Evolutionary conservation across 345 rosid genomes (phyloP).

Genomic region (Linum tenue): DNA sequence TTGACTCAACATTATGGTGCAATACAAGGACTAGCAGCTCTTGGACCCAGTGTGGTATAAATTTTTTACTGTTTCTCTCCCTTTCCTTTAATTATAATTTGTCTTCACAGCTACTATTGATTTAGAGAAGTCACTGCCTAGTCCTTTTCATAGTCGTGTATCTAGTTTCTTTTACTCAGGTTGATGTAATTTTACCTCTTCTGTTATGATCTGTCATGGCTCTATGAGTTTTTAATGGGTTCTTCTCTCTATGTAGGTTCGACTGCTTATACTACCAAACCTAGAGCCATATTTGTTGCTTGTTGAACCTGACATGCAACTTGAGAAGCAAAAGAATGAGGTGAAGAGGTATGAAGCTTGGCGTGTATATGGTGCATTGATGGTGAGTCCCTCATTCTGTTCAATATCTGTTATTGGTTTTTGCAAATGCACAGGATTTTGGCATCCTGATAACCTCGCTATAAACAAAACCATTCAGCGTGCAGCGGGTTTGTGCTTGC

Average conservation of each 20-base stretch:
- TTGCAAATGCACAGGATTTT: background rate
- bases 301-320: conserved; percentile 62
- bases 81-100: background rate
- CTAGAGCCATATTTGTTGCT: conserved; percentile 61
- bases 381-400: conserved; percentile 34
- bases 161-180: background rate
- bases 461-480: conserved; percentile 28
- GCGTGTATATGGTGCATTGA: conserved; percentile 74
- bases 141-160: background rate
- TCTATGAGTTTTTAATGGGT: conserved; percentile 2
- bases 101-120: background rate
- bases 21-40: conserved; percentile 72
- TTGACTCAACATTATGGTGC: conserved; percentile 89
- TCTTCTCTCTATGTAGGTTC: conserved; percentile 43
- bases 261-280: conserved; percentile 68
- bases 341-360: conserved; percentile 61
- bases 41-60: conserved; percentile 74
- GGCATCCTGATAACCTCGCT: conserved; percentile 12
- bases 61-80: background rate
- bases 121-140: background rate
- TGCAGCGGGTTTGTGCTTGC: conserved; percentile 69
- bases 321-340: conserved; percentile 55
- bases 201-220: conserved; percentile 3
- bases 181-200: background rate
- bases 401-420: background rate